Evolutionary conservation across 1,139 yeast species (phyloP).

Genomic region (Saccharomyces hybrid): DNA sequence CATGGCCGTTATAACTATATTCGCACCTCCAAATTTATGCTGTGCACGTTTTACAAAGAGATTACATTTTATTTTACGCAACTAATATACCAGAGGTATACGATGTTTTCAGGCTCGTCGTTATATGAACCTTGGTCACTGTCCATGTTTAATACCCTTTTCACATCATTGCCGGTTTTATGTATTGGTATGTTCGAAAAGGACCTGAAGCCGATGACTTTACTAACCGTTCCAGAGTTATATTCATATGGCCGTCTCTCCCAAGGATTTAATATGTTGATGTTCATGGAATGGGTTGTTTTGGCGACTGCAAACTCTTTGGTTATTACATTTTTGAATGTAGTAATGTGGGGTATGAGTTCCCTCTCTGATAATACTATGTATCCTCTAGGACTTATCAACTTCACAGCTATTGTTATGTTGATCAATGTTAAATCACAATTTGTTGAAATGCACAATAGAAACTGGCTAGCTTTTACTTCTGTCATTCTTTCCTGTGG

Average conservation of each 20-base stretch:
- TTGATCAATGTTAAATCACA: conserved; percentile 74
- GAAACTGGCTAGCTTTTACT: conserved; percentile 64
- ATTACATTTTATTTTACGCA: conserved; percentile 82
- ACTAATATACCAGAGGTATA: conserved; percentile 75
- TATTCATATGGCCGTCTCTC: conserved; percentile 71
- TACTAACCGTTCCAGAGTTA: conserved; percentile 85
- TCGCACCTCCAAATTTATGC: conserved; percentile 82
- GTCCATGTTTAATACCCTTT: conserved; percentile 92
- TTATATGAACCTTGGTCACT: conserved; percentile 93
- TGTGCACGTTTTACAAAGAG: conserved; percentile 94
- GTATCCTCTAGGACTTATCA: conserved; percentile 71
- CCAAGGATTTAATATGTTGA: conserved; percentile 60
- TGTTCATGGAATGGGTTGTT: conserved; percentile 73
- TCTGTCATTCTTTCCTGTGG: conserved; percentile 64
- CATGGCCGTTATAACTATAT: conserved; percentile 95
- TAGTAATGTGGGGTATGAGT: conserved; percentile 59
- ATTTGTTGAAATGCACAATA: conserved; percentile 74
- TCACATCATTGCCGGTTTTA: conserved; percentile 85
- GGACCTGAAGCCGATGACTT: conserved; percentile 80
- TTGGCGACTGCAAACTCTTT: conserved; percentile 70
- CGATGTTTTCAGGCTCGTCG: conserved; percentile 88
- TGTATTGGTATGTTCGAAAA: conserved; percentile 94
- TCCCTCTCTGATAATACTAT: conserved; percentile 65
- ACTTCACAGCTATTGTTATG: conserved; percentile 63
- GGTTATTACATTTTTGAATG: conserved; percentile 58